These are phyloP conservation scores for Erodium moschatum DNA, from an alignment of 441 rosid genomes.

Conservation along the genomic window DNA sequence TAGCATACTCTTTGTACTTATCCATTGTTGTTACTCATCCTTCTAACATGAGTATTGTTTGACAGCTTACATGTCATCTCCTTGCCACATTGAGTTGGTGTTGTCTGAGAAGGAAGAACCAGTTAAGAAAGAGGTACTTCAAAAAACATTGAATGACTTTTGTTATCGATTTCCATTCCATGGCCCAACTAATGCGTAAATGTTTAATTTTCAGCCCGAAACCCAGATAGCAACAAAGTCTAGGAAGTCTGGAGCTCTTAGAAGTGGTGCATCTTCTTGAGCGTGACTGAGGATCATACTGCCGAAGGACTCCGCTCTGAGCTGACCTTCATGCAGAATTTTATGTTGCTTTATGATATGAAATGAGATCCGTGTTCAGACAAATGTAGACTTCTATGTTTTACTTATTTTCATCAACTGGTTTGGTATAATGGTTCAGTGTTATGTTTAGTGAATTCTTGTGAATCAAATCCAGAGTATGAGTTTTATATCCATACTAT, in stretches of 20 bases:
- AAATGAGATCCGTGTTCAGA: too few species aligned
- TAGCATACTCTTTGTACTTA: too few species aligned
- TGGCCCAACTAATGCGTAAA: neutral
- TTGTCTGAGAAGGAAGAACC: slow-evolving; percentile 89
- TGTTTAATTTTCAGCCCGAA: slow-evolving; percentile 40
- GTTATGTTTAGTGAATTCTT: too few species aligned
- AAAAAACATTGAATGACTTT: too few species aligned
- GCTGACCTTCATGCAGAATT: too few species aligned
- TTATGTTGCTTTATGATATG: too few species aligned
- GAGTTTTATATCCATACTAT: too few species aligned
- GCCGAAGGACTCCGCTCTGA: too few species aligned
- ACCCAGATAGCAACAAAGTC: slow-evolving; percentile 59
- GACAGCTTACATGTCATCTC: slow-evolving; percentile 92
- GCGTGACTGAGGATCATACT: neutral
- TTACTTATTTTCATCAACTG: too few species aligned
- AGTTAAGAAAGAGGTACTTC: slow-evolving; percentile 77
- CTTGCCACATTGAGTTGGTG: slow-evolving; percentile 82
- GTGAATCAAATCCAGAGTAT: too few species aligned
- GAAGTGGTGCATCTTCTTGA: slow-evolving; percentile 28
- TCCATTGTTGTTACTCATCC: neutral
- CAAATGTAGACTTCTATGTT: too few species aligned
- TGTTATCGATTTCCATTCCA: neutral
- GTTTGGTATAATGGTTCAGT: too few species aligned
- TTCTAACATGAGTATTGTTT: neutral
- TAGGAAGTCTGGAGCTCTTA: slow-evolving; percentile 33